Conservation (phyloP, 1,284 basidiomycete genomes). For the Sanguinoderma infundibulare region DNA sequence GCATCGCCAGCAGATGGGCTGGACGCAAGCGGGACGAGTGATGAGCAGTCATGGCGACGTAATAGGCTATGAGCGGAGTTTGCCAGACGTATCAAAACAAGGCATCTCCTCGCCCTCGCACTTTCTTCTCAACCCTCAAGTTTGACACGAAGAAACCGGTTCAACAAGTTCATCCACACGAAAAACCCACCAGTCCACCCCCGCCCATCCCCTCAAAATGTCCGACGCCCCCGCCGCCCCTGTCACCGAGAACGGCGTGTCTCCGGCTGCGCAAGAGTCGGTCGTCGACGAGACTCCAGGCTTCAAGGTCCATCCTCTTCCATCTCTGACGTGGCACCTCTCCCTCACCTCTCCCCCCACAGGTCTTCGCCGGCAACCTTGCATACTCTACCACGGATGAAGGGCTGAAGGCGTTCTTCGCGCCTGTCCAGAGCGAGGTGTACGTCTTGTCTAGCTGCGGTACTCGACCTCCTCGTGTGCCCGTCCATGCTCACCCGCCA, state of each 20-base stretch:
- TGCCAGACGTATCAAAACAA: slow-evolving; percentile 37
- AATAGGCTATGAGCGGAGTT: slow-evolving; percentile 38
- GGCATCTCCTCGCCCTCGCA: slow-evolving; percentile 36
- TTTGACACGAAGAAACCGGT: slow-evolving; percentile 82
- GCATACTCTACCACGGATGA: slow-evolving; percentile 88
- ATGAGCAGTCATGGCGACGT: slow-evolving; percentile 39
- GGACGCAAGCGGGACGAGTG: slow-evolving; percentile 17
- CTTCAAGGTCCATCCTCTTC: slow-evolving; percentile 62
- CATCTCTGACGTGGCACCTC: slow-evolving; percentile 35
- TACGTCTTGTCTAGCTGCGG: slow-evolving; percentile 55
- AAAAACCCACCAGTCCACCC: slow-evolving; percentile 56
- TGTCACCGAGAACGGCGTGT: slow-evolving; percentile 79
- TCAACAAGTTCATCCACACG: slow-evolving; percentile 66
- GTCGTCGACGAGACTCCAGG: slow-evolving; percentile 69
- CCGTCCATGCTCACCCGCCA: slow-evolving; percentile 14
- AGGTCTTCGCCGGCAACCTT: slow-evolving; percentile 91
- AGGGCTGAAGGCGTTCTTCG: slow-evolving; percentile 89
- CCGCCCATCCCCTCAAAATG: slow-evolving; percentile 56
- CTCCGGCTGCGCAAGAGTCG: slow-evolving; percentile 71
- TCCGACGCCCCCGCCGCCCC: slow-evolving; percentile 85
- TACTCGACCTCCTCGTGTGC: slow-evolving; percentile 28
- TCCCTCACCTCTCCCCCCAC: slow-evolving; percentile 24
- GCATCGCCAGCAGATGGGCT: slow-evolving; percentile 14
- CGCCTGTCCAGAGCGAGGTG: slow-evolving; percentile 81
- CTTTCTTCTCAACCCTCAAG: slow-evolving; percentile 75